Base-by-base conservation (phyloP, 2,329 filamentous ascomycete species). In the Zymoseptoria crescenta region DNA sequence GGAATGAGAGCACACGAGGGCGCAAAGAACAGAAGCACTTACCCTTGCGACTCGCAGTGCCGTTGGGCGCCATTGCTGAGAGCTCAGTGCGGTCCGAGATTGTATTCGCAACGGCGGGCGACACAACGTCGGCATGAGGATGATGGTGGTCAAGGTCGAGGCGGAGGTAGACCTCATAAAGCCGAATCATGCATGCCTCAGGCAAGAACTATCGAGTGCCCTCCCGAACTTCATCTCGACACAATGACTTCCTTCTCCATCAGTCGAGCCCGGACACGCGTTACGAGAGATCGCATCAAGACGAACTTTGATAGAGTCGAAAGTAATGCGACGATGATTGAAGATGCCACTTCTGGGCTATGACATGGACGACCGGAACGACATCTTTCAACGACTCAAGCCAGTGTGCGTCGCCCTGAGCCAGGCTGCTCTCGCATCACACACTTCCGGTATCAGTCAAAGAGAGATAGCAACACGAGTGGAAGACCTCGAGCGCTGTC, bases 321-420 rank as follows among this genome's bases (percentile, higher is more conserved):
- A 45, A 24, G 24, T 4, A 2, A 45, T 45, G 35, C 35, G 35
- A 45, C 35, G 35, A 45, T 45, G 35, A 45, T 45, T 8, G 20
- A 29, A 29, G 9, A 52, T 52, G 51, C 51, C 51, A 29, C 24
- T 52, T 29, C 51, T 30, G 8, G 28, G 53, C 13, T 45, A 63
- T 19, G 56, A 56, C 41, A 69, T 70, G 67, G 69, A 71, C 21
- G 54, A 54, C 49, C 71, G 74, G 56, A 74, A 74, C 56, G 69
- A 73, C 13, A 61, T 69, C 24, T 80, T 80, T 60, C 72, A 75
- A 50, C 65, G 83, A 80, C 75, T 87, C 57, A 85, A 84, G 64
- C 76, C 79, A 54, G 74, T 76, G 58, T 87, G 84, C 66, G 80
- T 87, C 35, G 77, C 80, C 51, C 76, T 87, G 41, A 81, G 81